Percentiles rank a stretch among this genome's conserved stretches.
Conservation (phyloP, 1,284 basidiomycete species). For the Wolfiporia cocos region DNA sequence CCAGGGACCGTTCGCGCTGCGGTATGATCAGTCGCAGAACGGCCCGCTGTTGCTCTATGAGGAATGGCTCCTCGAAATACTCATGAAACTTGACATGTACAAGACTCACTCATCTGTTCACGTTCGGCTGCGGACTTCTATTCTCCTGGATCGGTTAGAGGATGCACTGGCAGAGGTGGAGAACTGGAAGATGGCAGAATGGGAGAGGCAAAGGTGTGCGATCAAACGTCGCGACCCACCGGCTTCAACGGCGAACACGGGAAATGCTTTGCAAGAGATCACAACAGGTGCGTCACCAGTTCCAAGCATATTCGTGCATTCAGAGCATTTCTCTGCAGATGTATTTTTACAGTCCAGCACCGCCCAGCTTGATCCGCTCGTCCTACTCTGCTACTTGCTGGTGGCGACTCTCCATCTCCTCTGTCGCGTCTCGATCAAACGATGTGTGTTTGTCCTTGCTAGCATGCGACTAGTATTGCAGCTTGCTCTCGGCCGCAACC, state of each 20-base stretch:
- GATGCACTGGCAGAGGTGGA: neutral
- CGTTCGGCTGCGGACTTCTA: neutral
- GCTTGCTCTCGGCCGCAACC: neutral
- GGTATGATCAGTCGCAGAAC: neutral
- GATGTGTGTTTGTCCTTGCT: neutral
- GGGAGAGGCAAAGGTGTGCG: neutral
- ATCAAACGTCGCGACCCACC: neutral
- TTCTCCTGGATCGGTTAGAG: neutral
- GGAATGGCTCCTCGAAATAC: neutral
- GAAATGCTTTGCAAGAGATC: too few relatives aligned
- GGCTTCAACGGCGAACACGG: too few relatives aligned
- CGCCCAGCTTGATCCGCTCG: neutral
- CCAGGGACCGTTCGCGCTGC: neutral
- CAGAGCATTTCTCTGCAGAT: neutral
- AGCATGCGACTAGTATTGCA: neutral
- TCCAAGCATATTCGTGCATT: neutral
- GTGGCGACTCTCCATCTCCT: neutral
- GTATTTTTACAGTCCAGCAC: neutral
- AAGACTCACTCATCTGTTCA: neutral
- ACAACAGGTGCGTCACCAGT: neutral
- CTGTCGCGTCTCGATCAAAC: neutral
- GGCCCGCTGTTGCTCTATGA: neutral
- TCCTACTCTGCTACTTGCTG: neutral
- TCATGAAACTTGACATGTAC: neutral
- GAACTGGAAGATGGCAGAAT: neutral